Evolutionary conservation across 1,284 basidiomycete species (phyloP).

Genomic region (Ganoderma lucidum): DNA sequence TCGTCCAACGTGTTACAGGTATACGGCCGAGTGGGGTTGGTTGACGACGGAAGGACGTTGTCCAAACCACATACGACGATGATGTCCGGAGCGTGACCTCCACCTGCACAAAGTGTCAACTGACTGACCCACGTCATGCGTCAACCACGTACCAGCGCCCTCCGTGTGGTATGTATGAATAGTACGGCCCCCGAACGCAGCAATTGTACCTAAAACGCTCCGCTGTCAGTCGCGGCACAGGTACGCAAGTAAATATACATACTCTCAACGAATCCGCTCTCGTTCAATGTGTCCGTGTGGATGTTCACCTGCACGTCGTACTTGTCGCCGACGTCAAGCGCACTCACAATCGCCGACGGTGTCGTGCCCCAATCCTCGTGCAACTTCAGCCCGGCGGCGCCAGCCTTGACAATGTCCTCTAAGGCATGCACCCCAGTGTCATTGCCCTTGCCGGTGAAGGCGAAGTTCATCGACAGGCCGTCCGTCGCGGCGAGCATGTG

Average conservation of each 20-base stretch:
- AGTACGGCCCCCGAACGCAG: slow-evolving; percentile 89
- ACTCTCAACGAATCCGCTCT: slow-evolving; percentile 94
- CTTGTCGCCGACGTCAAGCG: slow-evolving; percentile 86
- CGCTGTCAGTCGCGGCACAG: neutral
- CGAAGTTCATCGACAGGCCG: slow-evolving; percentile 90
- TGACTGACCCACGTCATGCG: neutral
- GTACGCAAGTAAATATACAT: slow-evolving; percentile 35
- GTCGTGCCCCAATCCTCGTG: slow-evolving; percentile 99
- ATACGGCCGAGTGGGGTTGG: slow-evolving; percentile 96
- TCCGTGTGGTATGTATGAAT: slow-evolving; percentile 99
- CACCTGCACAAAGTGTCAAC: slow-evolving; percentile 56
- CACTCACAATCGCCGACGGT: slow-evolving; percentile 84
- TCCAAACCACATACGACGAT: slow-evolving; percentile 92
- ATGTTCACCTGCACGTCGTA: slow-evolving; percentile 99
- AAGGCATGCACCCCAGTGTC: slow-evolving; percentile 81
- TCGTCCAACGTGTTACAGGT: slow-evolving; percentile 95
- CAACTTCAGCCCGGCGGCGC: slow-evolving; percentile 92
- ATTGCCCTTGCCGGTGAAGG: slow-evolving; percentile 94
- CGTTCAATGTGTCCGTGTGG: slow-evolving; percentile 96
- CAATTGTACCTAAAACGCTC: slow-evolving; percentile 77
- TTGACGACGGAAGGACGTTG: slow-evolving; percentile 97
- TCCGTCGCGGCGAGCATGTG: slow-evolving; percentile 93
- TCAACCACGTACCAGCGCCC: slow-evolving; percentile 75
- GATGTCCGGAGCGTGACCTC: slow-evolving; percentile 98
- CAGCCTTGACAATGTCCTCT: slow-evolving; percentile 88